Evolutionary conservation across 768 basidiomycete genomes (phyloP), one percentile per base, ranked within the genome.

Genomic region (Sarcomyxa edulis): DNA sequence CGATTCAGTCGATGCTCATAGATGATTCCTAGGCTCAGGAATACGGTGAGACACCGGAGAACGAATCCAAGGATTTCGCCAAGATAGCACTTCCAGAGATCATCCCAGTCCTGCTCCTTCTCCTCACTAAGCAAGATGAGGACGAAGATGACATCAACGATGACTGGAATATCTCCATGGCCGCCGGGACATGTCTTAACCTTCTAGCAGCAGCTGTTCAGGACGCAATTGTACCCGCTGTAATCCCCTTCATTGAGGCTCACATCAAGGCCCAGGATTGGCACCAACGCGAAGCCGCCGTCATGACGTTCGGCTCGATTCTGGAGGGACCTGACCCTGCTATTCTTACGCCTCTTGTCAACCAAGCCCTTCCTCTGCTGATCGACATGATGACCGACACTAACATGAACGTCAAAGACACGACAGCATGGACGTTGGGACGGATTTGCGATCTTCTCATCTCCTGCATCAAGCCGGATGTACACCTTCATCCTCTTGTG

Each of bases 131-230:
- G 47, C 96, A 99, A 59, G 90, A 94, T 50, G 96, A 98, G 55
- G 92, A 97, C 49, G 92, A 91, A 1, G 93, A 95, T 30, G 95
- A 97, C 48, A n/a, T n/a, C n/a, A 95, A 97, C 48, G 96, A 97
- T 49, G 96, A 99, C 58, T 99, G 96, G 96, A 95, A 95, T 53
- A 80, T 95, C 28, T 84, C 92, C 11, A 97, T 97, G 95, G 91
- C 95, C 14, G 94, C 91, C 7, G 91, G 85, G 15, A 94, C 90
- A 2, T 96, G 93, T 59, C 71, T 99, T 37, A 70, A 79, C 15
- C 81, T 92, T 37, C 78, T 97, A 45, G 91, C 96, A 0, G 82
- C 84, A 42, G 89, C 93, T 20, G 91, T 97, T 8, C 76, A 86
- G 39, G 95, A 99, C 55, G 69, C 76, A 9, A 87, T 99, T 48